Base-by-base conservation (phyloP, 2,329 filamentous ascomycete species). In the Geosmithia morbida region DNA sequence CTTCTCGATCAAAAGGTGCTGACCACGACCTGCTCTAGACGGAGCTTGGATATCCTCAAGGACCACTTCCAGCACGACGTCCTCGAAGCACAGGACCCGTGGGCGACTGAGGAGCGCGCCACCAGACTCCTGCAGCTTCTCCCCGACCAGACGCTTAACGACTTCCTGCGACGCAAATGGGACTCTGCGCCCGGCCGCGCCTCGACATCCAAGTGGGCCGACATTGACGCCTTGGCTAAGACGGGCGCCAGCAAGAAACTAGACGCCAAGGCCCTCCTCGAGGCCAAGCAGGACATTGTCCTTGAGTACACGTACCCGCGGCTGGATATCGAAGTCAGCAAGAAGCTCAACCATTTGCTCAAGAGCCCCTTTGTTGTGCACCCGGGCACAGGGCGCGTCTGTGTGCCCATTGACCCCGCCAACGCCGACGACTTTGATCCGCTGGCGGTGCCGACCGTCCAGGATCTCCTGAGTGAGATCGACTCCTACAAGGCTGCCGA, bases 231-330 rank as follows among this genome's bases (percentile, higher is more conserved):
- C 1, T 63, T 95, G 13, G 92, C 90, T 44, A 86, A 87, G 63
- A 78, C 81, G 1, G 84, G 85, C 33, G 78, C 78, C 26, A 79
- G 80, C 59, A 83, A 80, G 57, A 72, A 74, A 10, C 74, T 95
- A n/a, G 82, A 92, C 54, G 64, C 80, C 0, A 79, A 75, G 52
- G 79, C 82, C 2, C 74, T 98, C 13, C 75, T 84, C 8, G 87
- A 96, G 57, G 87, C 88, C 19, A 97, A 96, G 66, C 88, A 96
- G 62, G 92, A 97, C 60, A 85, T 98, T 51, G 82, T 97, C 3
- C 77, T 98, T 29, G 92, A 98, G 66, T 97, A 98, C 67, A 96
- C 92, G 7, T 98, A 98, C 64, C 92, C 92, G 2, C 83, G 92
- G 40, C 84, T 98, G 48, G 92, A 98, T 71, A 89, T 92, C 51